Percentiles rank a stretch among this genome's conserved stretches.
Evolutionary conservation across 495 filamentous ascomycete species (phyloP).

Genomic region (Articulospora tetracladia): DNA sequence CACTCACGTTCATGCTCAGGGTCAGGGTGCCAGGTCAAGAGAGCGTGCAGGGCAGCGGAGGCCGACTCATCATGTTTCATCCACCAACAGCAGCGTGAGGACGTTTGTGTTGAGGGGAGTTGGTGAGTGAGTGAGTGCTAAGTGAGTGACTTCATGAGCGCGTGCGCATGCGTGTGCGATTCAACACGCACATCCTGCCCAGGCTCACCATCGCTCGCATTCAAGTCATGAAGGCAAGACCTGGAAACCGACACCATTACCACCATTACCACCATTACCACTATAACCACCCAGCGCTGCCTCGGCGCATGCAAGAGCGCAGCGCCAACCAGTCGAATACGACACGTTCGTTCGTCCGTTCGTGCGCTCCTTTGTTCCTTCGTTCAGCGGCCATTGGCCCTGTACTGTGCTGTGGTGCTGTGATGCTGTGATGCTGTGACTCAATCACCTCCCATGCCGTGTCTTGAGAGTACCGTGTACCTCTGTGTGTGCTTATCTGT

Average conservation of each 20-base stretch:
- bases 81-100: neutral
- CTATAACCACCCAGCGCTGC: neutral
- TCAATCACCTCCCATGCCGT: neutral
- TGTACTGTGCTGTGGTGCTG: neutral
- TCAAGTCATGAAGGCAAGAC: no score
- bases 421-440: neutral
- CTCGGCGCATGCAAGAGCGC: neutral
- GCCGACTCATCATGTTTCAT: conserved; percentile 20
- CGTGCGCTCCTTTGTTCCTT: no score
- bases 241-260: no score
- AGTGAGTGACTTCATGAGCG: neutral
- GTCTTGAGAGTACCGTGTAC: neutral
- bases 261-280: no score
- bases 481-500: neutral
- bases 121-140: neutral
- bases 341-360: neutral
- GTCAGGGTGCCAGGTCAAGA: neutral
- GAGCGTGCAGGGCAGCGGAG: conserved; percentile 1
- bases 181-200: neutral
- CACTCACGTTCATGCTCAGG: no score
- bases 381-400: no score
- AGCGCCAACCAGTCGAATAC: neutral
- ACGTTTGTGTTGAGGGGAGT: neutral
- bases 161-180: neutral
- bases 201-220: neutral